phyloP scores from a whole-genome alignment of 1,139 yeast genomes.

The Komagataea norvegica region DNA sequence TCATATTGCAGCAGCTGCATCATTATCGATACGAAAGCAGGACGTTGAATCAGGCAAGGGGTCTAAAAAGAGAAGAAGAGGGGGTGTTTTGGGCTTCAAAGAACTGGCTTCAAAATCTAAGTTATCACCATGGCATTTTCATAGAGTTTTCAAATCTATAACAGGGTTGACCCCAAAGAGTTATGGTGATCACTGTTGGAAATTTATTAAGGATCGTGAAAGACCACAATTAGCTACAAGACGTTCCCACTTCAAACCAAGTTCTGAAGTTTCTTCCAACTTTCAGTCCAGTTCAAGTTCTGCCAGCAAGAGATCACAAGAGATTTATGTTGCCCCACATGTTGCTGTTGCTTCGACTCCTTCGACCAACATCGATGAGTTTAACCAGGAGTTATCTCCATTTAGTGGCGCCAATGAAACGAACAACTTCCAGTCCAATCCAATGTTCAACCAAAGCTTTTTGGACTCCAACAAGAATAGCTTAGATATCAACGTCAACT shows the following conservation, averaged over 20 bases:
- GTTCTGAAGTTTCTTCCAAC: constrained; percentile 19
- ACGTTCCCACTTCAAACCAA: constrained; percentile 24
- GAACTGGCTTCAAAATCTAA: constrained; percentile 83
- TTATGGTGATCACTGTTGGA: constrained; percentile 85
- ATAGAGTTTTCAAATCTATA: constrained; percentile 79
- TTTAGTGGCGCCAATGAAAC: constrained; percentile 1
- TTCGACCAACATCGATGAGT: background rate
- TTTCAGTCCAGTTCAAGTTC: constrained; percentile 11
- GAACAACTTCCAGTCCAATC: constrained; percentile 2
- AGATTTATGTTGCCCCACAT: constrained; percentile 9
- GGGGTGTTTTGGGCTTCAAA: constrained; percentile 85
- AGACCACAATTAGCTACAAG: constrained; percentile 19
- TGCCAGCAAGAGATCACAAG: constrained; percentile 6
- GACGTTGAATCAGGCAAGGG: constrained; percentile 18
- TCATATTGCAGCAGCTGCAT: constrained; percentile 80
- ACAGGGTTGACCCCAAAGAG: constrained; percentile 86
- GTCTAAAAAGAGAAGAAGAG: constrained; percentile 60
- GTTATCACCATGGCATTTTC: constrained; percentile 92
- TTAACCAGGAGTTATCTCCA: constrained; percentile 7
- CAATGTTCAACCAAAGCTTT: too few relatives aligned
- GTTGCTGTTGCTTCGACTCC: constrained; percentile 1
- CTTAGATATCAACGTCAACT: constrained; percentile 19
- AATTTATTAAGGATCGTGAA: constrained; percentile 43
- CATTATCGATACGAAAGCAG: constrained; percentile 42
- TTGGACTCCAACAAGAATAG: constrained; percentile 16